These are phyloP conservation scores for Withania somnifera DNA, from an alignment of 305 asterid species.

Conservation along the genomic window DNA sequence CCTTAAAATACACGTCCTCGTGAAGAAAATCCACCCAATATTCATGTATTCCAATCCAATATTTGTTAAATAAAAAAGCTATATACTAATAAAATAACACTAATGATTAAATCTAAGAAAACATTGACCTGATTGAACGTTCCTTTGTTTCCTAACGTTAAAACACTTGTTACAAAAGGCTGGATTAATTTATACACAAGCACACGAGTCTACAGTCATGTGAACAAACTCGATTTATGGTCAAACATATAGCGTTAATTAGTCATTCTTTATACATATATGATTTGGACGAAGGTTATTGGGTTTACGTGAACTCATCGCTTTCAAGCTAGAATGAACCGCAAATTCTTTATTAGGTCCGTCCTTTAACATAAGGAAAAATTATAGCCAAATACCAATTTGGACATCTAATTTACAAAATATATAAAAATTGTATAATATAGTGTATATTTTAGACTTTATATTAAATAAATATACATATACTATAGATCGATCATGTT, in stretches of 20 bases:
- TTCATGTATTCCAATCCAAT: conserved; percentile 12
- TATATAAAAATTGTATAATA: too few relatives aligned
- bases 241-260: background rate
- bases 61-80: background rate
- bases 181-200: background rate
- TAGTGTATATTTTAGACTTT: too few relatives aligned
- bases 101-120: conserved; percentile 20
- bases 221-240: background rate
- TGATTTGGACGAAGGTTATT: background rate
- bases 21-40: background rate
- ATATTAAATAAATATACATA: too few relatives aligned
- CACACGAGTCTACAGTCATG: background rate
- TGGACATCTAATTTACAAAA: too few relatives aligned
- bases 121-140: conserved; percentile 22
- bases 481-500: too few relatives aligned
- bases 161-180: conserved; percentile 2
- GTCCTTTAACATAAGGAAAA: background rate
- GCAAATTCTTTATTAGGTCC: background rate
- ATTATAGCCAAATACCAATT: too few relatives aligned
- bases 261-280: background rate
- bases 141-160: conserved; percentile 23
- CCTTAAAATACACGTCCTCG: background rate
- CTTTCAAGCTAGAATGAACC: background rate
- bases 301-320: background rate
- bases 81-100: background rate